Evolutionary conservation across 164 flowering plant genomes (phyloP), one percentile per base, ranked within the genome.

Genomic region (Pachysandra terminalis): DNA sequence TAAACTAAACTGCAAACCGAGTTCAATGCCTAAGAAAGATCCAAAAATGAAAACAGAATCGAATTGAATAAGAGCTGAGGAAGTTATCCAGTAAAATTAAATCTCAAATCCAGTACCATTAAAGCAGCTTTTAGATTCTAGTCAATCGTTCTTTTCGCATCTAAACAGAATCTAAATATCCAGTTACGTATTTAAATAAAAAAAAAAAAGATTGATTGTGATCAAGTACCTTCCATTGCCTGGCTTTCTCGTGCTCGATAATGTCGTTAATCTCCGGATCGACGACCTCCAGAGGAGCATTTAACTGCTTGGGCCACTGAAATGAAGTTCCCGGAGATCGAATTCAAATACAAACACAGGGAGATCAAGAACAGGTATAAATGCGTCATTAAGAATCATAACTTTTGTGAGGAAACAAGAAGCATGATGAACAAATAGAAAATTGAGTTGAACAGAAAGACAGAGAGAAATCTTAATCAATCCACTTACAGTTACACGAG

Each of bases 291-390:
- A 96, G 84, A 0, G 99, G 85, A 49, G 88, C 87, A 79, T 96
- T 96, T 74, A 96, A 71, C 73, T 96, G 99, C 79, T 91, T 96
- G 1, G 96, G 90, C 99, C 98, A 96, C 97, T 96, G 96, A 23
- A 78, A 81, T 27, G 28, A 37, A 62, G 8, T n/a, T n/a, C n/a
- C n/a, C n/a, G 40, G 49, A 66, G 51, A 10, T 49, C 2, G 14
- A 40, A 48, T 48, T 61, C 12, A 40, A 63, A 21, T n/a, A 55
- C 54, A 24, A 45, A 68, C 19, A 26, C 51, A 21, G n/a, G 35
- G 40, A 35, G 37, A 23, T 27, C 56, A 15, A 59, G 15, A 40
- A 64, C 19, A 8, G 9, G 1, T 63, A 53, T 0, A 15, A 67
- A 37, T 14, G 25, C 17, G 26, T 5, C 7, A 7, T 15, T 19